Evolutionary conservation across 345 rosid species (phyloP).

Genomic region (Moricandia moricandioides): DNA sequence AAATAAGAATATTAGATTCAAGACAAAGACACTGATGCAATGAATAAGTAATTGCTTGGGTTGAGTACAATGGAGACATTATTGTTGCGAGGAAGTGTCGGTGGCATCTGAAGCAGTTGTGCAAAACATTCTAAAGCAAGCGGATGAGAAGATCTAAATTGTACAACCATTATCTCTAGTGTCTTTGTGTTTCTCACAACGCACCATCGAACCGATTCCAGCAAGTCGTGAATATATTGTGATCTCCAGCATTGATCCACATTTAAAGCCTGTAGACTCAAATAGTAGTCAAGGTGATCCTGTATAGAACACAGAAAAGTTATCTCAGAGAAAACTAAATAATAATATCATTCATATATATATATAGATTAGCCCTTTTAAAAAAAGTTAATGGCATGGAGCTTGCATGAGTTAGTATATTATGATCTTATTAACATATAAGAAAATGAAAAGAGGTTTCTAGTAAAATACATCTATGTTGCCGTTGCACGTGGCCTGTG

Average conservation of each 20-base stretch:
- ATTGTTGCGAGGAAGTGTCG: background rate
- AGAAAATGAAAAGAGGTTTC: background rate
- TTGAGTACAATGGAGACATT: background rate
- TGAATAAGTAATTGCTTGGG: background rate
- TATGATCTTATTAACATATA: background rate
- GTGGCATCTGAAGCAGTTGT: background rate
- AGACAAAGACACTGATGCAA: background rate
- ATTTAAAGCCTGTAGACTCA: background rate
- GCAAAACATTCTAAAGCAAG: background rate
- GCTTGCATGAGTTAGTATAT: background rate
- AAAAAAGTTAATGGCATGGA: background rate
- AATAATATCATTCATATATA: background rate
- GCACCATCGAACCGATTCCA: background rate
- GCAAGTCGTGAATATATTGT: background rate
- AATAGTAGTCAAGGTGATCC: background rate
- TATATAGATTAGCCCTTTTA: background rate
- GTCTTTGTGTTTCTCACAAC: background rate
- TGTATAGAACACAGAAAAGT: background rate
- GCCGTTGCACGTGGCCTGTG: background rate
- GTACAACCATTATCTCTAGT: background rate
- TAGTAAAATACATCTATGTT: background rate
- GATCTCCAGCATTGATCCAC: background rate
- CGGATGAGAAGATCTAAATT: background rate
- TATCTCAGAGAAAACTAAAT: no score
- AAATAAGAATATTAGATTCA: background rate